These are phyloP conservation scores for Lippia alba DNA, from an alignment of 305 asterid genomes.

Conservation along the genomic window DNA sequence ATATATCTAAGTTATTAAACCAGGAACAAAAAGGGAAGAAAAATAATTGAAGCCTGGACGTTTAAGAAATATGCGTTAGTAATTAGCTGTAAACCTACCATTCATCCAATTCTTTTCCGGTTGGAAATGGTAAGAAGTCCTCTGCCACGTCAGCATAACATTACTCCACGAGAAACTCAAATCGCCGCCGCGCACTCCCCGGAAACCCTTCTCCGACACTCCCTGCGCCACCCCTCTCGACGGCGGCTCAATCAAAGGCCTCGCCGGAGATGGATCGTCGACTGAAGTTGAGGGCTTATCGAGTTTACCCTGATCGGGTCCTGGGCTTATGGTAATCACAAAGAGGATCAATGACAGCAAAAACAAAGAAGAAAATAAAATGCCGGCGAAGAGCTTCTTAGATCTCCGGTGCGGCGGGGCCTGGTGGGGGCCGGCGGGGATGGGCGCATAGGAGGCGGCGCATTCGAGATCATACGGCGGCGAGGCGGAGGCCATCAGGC, in stretches of 20 bases:
- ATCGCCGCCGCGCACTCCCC: conserved; percentile 41
- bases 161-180: conserved; percentile 58
- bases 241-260: conserved; percentile 21
- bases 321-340: conserved; percentile 14
- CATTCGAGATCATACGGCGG: conserved; percentile 45
- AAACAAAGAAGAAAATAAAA: conserved; percentile 46
- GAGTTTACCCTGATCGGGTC: conserved; percentile 21
- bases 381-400: conserved; percentile 42
- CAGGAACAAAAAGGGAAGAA: background rate
- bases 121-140: conserved; percentile 73
- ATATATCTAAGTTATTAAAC: background rate
- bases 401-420: conserved; percentile 32
- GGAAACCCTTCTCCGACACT: conserved; percentile 70
- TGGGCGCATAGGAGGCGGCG: conserved; percentile 49
- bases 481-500: conserved; percentile 26
- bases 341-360: conserved; percentile 38
- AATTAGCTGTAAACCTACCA: conserved; percentile 44
- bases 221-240: conserved; percentile 71
- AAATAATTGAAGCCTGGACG: background rate
- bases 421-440: conserved; percentile 37
- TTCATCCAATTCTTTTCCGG: conserved; percentile 81
- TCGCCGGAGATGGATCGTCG: conserved; percentile 25
- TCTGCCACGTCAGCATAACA: conserved; percentile 76
- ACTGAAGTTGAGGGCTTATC: conserved; percentile 10
- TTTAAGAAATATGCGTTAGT: background rate